Base-by-base conservation (phyloP, 192 early-diverging fungal species). In the Haplosporangium gracile region DNA sequence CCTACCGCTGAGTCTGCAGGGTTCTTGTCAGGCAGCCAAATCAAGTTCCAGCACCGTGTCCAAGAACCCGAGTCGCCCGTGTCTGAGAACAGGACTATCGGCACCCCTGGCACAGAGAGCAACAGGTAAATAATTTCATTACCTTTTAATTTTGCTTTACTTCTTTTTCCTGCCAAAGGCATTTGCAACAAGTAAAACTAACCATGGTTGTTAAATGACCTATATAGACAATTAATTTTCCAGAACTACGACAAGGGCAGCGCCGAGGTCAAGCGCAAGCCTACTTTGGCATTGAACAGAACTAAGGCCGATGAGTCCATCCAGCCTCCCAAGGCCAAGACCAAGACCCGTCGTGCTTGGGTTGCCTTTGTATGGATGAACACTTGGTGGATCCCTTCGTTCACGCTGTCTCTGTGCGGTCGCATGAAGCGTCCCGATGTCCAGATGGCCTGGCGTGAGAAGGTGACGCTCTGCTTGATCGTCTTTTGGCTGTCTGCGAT, bases 361-460 rank as follows among this genome's bases (percentile, higher is more conserved):
- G 93, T 96, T 39, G 88, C 83, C 34, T 93, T 92, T 78, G 95
- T 94, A 15, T 96, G 96, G 94, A 83, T 93, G 38, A 88, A 95
- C 74, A 97, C 97, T 0, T 97, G 94, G 91, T 96, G 95, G 93
- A 93, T 96, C 55, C 94, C 94, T 22, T 91, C 92, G 8, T 91
- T 81, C 55, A 89, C 81, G 22, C 78, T 96, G 22, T 79, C 83
- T 1, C 68, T 78, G 36, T 90, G 94, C 80, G 96, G 93, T 29
- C 82, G 89, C 43, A 95, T 98, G 95, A 95, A 94, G 87, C 94
- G 97, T 51, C 92, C 95, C 57, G 97, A 99, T 88, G 93, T 99
- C 55, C 96, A 93, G 77, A 97, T 97, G 97, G 97, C 97, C 15
- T 99, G 97, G 97, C 91, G 97, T 70, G 98, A 99, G 89, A 99